phyloP scores from a whole-genome alignment of 1,284 basidiomycete species.

The Puccinia coronata region DNA sequence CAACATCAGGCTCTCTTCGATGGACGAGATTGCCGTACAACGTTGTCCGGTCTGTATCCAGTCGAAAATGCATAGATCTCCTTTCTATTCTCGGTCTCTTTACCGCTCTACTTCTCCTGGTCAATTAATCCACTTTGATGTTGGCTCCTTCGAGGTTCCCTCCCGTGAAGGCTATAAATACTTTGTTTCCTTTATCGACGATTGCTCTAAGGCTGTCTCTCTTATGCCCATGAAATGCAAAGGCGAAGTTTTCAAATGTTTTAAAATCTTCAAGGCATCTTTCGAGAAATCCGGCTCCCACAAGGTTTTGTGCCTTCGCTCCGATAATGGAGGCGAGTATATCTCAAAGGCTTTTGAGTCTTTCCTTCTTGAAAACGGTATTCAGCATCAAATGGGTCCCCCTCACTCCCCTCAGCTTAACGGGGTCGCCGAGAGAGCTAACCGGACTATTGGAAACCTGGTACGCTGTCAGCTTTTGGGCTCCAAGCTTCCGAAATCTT shows the following conservation, averaged over 20 bases:
- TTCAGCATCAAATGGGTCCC: slow-evolving; percentile 57
- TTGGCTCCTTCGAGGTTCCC: too few relatives aligned
- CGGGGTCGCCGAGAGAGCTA: too few relatives aligned
- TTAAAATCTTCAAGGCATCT: too few relatives aligned
- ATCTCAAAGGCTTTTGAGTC: slow-evolving; percentile 53
- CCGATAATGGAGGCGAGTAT: slow-evolving; percentile 51
- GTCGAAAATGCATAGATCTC: slow-evolving; percentile 7
- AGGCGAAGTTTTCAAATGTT: slow-evolving; percentile 52
- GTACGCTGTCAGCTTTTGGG: neutral
- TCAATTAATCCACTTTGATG: too few relatives aligned
- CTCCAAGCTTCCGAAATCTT: too few relatives aligned
- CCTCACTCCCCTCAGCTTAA: slow-evolving; percentile 60
- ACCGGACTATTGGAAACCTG: too few relatives aligned
- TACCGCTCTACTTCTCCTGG: slow-evolving; percentile 52
- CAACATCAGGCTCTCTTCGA: neutral
- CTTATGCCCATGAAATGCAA: slow-evolving; percentile 30
- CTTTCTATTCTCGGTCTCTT: neutral
- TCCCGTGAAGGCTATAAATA: too few relatives aligned
- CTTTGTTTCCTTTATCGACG: too few relatives aligned
- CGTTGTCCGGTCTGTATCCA: neutral
- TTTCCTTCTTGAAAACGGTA: slow-evolving; percentile 57
- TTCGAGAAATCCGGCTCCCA: slow-evolving; percentile 53
- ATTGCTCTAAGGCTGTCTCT: slow-evolving; percentile 8
- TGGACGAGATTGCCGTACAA: slow-evolving; percentile 3
- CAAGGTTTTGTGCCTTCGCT: slow-evolving; percentile 57